phyloP scores from a whole-genome alignment of 2,329 filamentous ascomycete species.

The Xylariaceae sp. region DNA sequence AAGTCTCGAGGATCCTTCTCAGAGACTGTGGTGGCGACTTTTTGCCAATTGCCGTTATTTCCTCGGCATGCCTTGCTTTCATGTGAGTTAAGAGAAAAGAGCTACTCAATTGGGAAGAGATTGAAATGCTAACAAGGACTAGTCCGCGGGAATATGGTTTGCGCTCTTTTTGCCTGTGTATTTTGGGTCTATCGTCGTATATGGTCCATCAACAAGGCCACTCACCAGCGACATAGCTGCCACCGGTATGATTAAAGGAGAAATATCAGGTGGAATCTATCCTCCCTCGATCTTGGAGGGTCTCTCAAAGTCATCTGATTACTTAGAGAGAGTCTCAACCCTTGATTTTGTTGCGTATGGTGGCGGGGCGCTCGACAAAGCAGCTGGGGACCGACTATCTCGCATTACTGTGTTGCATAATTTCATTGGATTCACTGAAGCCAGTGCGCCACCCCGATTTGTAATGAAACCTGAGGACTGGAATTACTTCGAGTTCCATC shows the following conservation, averaged over 20 bases:
- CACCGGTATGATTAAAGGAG: neutral
- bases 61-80: slow-evolving; percentile 6
- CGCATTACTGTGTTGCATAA: slow-evolving; percentile 22
- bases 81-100: slow-evolving; percentile 1
- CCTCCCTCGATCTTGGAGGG: slow-evolving; percentile 6
- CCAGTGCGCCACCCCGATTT: slow-evolving; percentile 15
- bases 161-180: slow-evolving; percentile 3
- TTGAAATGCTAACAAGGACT: neutral
- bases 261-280: slow-evolving; percentile 4
- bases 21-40: slow-evolving; percentile 6
- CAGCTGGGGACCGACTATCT: slow-evolving; percentile 16
- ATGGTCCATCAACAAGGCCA: slow-evolving; percentile 5
- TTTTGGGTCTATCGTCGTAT: slow-evolving; percentile 3
- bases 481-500: slow-evolving; percentile 21
- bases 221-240: slow-evolving; percentile 3
- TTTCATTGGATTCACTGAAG: slow-evolving; percentile 21
- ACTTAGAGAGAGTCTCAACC: slow-evolving; percentile 12
- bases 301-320: slow-evolving; percentile 1
- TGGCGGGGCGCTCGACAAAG: slow-evolving; percentile 18
- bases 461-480: slow-evolving; percentile 19
- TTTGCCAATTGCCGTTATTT: slow-evolving; percentile 6
- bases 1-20: slow-evolving; percentile 4
- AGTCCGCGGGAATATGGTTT: slow-evolving; percentile 8
- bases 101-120: neutral
- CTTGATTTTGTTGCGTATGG: slow-evolving; percentile 21